These are phyloP conservation scores for Cyberlindnera maclurae DNA, from an alignment of 805 yeast species.

Conservation along the genomic window DNA sequence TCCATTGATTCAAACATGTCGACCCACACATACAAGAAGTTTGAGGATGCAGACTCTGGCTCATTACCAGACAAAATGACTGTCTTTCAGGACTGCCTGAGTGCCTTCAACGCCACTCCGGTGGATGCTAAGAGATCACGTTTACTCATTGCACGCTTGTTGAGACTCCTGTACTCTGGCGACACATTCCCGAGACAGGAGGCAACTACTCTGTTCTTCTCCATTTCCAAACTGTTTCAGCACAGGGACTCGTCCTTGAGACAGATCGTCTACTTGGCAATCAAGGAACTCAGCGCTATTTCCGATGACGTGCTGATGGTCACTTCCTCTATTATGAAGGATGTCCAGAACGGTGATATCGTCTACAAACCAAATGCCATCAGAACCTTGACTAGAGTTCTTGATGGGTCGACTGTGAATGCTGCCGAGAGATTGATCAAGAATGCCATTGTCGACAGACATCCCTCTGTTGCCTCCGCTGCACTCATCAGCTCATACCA, in stretches of 20 bases:
- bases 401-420: constrained; percentile 86
- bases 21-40: constrained; percentile 73
- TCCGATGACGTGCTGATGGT: constrained; percentile 96
- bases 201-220: constrained; percentile 87
- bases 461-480: constrained; percentile 87
- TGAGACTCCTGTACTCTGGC: constrained; percentile 78
- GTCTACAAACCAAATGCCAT: constrained; percentile 92
- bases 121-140: constrained; percentile 86
- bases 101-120: constrained; percentile 87
- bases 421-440: constrained; percentile 90
- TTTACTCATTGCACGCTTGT: constrained; percentile 67
- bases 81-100: constrained; percentile 90
- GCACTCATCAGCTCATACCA: constrained; percentile 90
- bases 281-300: constrained; percentile 78
- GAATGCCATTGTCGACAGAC: constrained; percentile 85
- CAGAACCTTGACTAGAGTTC: constrained; percentile 81
- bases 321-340: constrained; percentile 96
- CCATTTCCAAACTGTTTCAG: constrained; percentile 91
- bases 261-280: constrained; percentile 89
- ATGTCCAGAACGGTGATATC: constrained; percentile 82
- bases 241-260: constrained; percentile 82
- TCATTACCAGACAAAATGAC: constrained; percentile 90
- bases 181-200: constrained; percentile 83
- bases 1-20: constrained; percentile 46
- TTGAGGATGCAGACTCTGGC: constrained; percentile 66